Percentiles rank a stretch among this genome's conserved stretches.
These are phyloP conservation scores for Hypoxylon sp. DNA, from an alignment of 2,329 filamentous ascomycete genomes.

Conservation along the genomic window DNA sequence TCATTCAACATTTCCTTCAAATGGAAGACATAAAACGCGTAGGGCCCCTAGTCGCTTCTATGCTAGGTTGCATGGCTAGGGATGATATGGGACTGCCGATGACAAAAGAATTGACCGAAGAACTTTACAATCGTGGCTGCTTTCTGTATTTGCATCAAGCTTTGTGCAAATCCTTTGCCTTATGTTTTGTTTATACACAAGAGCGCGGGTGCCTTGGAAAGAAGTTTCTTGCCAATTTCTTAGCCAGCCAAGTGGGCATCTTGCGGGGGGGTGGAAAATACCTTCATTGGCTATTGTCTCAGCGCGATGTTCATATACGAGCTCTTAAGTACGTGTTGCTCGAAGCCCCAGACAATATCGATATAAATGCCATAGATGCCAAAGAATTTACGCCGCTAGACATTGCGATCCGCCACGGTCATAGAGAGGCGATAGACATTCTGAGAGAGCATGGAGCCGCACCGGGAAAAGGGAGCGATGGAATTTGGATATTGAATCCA, in stretches of 20 bases:
- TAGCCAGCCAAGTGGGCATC: not conserved
- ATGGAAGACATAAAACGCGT: not conserved
- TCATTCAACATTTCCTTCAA: not conserved
- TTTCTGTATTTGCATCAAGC: not conserved
- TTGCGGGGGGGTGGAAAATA: not conserved
- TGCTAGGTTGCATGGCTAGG: not conserved
- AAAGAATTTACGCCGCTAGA: conserved; percentile 6
- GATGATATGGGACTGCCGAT: not conserved
- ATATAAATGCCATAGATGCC: conserved; percentile 3
- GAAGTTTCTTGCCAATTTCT: not conserved
- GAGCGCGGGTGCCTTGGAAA: no score
- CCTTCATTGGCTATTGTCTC: conserved; percentile 3
- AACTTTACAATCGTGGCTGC: not conserved
- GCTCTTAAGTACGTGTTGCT: not conserved
- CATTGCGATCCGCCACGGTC: not conserved
- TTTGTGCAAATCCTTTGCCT: no score
- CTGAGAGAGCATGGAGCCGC: not conserved
- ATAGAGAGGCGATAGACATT: not conserved
- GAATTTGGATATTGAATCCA: not conserved
- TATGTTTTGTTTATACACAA: no score
- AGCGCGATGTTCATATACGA: not conserved
- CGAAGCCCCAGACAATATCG: not conserved
- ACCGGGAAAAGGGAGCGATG: not conserved
- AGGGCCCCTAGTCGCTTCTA: no score
- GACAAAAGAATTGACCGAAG: not conserved